A percentile compares a stretch with the other conserved stretches of the same genome.
phyloP scores from a whole-genome alignment of 1,139 yeast species.

The Suzukiozyma palmioleophila region DNA sequence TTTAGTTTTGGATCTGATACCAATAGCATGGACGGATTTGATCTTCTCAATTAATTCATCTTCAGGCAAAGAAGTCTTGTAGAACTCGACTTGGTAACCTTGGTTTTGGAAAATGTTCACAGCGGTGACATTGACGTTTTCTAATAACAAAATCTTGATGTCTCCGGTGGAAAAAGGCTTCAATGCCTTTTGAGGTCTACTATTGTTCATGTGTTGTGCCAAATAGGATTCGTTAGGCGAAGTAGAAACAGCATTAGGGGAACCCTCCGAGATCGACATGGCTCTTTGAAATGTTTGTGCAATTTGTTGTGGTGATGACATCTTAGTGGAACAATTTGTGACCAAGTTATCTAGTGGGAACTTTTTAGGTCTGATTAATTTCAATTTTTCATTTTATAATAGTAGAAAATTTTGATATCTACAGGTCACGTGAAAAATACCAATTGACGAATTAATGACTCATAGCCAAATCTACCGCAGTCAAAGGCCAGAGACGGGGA shows the following conservation, averaged over 20 bases:
- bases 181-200: conserved; percentile 60
- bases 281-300: conserved; percentile 54
- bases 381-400: too few relatives aligned
- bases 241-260: conserved; percentile 68
- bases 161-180: conserved; percentile 92
- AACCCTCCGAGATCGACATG: conserved; percentile 47
- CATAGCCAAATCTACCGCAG: too few relatives aligned
- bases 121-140: conserved; percentile 92
- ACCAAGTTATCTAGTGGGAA: too few relatives aligned
- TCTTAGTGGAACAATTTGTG: conserved; percentile 13
- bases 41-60: conserved; percentile 94
- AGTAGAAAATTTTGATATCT: too few relatives aligned
- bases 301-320: conserved; percentile 72
- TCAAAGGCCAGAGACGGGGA: too few relatives aligned
- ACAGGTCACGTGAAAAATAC: too few relatives aligned
- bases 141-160: conserved; percentile 83
- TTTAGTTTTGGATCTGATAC: conserved; percentile 95
- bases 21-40: conserved; percentile 90
- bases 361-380: too few relatives aligned
- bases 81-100: conserved; percentile 96
- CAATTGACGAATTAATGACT: too few relatives aligned
- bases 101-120: conserved; percentile 77
- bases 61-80: conserved; percentile 85
- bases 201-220: conserved; percentile 38
- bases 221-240: conserved; percentile 59